These are phyloP conservation scores for Nowakowskiella sp. DNA, from an alignment of 192 early-diverging fungal genomes.

Conservation along the genomic window DNA sequence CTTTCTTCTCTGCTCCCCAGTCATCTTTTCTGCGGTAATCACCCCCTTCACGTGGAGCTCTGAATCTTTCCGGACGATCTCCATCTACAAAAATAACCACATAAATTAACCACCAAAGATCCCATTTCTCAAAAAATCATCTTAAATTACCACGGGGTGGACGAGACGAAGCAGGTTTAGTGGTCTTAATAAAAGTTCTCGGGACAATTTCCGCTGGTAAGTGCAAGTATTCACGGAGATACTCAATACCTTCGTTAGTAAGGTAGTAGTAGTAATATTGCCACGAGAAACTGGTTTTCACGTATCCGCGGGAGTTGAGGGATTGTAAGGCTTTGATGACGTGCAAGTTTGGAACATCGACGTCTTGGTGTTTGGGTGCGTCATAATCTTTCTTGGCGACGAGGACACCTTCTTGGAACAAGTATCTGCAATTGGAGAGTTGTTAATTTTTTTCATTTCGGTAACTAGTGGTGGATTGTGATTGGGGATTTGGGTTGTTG, in stretches of 20 bases:
- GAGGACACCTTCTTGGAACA: conserved; percentile 82
- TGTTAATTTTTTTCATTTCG: conserved; percentile 11
- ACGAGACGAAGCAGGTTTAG: conserved; percentile 64
- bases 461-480: not conserved
- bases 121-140: not conserved
- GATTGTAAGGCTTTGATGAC: conserved; percentile 99
- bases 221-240: conserved; percentile 94
- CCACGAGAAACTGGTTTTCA: conserved; percentile 98
- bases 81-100: conserved; percentile 41
- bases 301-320: conserved; percentile 83
- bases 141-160: conserved; percentile 60
- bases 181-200: conserved; percentile 92
- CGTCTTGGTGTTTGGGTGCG: conserved; percentile 86
- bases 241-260: conserved; percentile 95
- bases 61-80: conserved; percentile 49
- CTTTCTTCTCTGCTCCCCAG: conserved; percentile 83
- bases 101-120: not conserved
- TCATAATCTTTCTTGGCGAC: conserved; percentile 99
- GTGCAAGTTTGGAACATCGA: conserved; percentile 95
- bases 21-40: conserved; percentile 80
- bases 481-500: not conserved
- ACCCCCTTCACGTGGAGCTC: conserved; percentile 54
- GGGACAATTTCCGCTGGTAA: conserved; percentile 96
- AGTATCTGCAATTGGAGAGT: conserved; percentile 9
- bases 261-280: conserved; percentile 99